A percentile compares a stretch with the other conserved stretches of the same genome.
Evolutionary conservation across 345 rosid species (phyloP).

Genomic region (Lagerstroemia speciosa): DNA sequence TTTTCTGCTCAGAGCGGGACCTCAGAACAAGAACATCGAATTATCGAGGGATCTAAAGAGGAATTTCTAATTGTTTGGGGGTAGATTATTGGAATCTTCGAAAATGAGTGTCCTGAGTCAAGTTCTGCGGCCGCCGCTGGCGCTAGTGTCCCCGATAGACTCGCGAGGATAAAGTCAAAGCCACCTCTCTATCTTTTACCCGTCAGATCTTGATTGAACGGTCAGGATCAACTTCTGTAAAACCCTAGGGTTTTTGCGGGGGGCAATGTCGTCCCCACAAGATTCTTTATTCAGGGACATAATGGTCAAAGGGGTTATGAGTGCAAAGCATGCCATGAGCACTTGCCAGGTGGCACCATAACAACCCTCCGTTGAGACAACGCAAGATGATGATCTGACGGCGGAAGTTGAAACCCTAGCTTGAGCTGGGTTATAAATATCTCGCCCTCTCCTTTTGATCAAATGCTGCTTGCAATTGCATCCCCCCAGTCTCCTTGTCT

Average conservation of each 20-base stretch:
- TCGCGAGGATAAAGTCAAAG: not conserved
- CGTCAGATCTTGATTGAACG: constrained; percentile 8
- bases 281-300: not conserved
- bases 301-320: not conserved
- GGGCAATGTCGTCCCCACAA: constrained; percentile 4
- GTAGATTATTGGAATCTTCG: not conserved
- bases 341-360: not conserved
- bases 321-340: not conserved
- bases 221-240: not conserved
- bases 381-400: not conserved
- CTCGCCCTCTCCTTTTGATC: no score
- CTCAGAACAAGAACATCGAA: not conserved
- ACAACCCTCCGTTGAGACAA: not conserved
- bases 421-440: not conserved
- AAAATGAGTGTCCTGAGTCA: not conserved
- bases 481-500: not conserved
- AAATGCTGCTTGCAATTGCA: no score
- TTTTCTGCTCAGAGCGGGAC: no score
- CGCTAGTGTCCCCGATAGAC: not conserved
- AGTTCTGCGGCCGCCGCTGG: not conserved
- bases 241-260: constrained; percentile 16
- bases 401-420: constrained; percentile 5
- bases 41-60: not conserved
- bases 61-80: not conserved
- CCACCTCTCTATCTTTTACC: not conserved